phyloP scores from a whole-genome alignment of 257 asterid genomes.

The Solanum pimpinellifolium region DNA sequence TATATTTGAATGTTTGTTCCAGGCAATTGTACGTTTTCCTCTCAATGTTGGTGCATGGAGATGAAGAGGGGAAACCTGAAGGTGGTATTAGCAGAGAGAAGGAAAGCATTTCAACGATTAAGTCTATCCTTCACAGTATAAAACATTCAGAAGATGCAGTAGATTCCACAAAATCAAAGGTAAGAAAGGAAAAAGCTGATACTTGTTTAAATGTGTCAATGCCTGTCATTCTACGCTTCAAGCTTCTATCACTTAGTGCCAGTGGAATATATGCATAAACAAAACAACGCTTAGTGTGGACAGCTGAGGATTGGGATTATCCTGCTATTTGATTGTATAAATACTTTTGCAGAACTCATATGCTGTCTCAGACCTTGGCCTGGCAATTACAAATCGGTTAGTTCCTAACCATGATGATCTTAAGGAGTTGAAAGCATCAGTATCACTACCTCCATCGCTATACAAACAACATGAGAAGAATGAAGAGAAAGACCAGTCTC shows the following conservation, averaged over 20 bases:
- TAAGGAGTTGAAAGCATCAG: constrained; percentile 41
- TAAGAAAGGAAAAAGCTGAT: constrained; percentile 9
- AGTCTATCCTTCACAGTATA: constrained; percentile 54
- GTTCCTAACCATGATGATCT: constrained; percentile 43
- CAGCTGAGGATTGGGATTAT: constrained; percentile 13
- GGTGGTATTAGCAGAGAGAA: constrained; percentile 45
- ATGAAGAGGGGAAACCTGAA: constrained; percentile 65
- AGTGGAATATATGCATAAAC: background rate
- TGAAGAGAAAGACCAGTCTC: constrained; percentile 24
- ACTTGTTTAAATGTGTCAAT: background rate
- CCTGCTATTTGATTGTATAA: constrained; percentile 10
- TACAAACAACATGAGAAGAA: constrained; percentile 49
- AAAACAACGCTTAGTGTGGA: background rate
- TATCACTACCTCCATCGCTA: constrained; percentile 47
- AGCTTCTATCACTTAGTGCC: background rate
- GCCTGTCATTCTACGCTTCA: background rate
- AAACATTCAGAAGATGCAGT: constrained; percentile 70
- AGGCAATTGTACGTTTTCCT: constrained; percentile 78
- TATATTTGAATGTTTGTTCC: constrained; percentile 17
- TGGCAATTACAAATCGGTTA: constrained; percentile 52
- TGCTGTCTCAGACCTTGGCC: constrained; percentile 78
- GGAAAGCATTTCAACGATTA: constrained; percentile 48
- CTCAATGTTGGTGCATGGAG: constrained; percentile 80
- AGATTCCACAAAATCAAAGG: constrained; percentile 73
- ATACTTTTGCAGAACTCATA: constrained; percentile 54